phyloP scores from a whole-genome alignment of 2,329 filamentous ascomycete genomes.

The Cladosporium sp. region DNA sequence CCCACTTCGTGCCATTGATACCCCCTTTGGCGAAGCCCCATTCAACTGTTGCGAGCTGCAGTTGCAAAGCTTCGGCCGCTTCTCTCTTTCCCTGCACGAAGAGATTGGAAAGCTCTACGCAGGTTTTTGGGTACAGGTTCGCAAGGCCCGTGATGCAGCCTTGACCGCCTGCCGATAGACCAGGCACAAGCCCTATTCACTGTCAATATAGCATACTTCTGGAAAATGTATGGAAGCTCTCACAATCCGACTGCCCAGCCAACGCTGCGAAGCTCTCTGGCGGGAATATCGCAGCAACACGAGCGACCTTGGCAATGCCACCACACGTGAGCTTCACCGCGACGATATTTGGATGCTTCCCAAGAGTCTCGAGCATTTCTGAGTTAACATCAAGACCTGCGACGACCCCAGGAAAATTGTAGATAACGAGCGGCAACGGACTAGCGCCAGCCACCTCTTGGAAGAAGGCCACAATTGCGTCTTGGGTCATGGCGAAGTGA shows the following conservation, averaged over 20 bases:
- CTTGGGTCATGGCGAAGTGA: slow-evolving; percentile 56
- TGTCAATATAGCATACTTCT: too few relatives aligned
- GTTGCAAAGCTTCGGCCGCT: slow-evolving; percentile 49
- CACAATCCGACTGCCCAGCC: slow-evolving; percentile 65
- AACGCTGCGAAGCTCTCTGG: slow-evolving; percentile 58
- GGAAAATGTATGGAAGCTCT: slow-evolving; percentile 11
- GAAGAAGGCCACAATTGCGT: slow-evolving; percentile 58
- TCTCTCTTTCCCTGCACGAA: slow-evolving; percentile 54
- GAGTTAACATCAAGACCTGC: slow-evolving; percentile 66
- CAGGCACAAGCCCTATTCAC: slow-evolving; percentile 40
- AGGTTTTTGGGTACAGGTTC: slow-evolving; percentile 53
- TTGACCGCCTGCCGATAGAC: slow-evolving; percentile 43
- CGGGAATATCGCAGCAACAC: slow-evolving; percentile 50
- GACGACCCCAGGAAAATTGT: slow-evolving; percentile 67
- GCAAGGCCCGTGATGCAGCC: slow-evolving; percentile 51
- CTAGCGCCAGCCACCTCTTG: slow-evolving; percentile 51
- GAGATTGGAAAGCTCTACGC: slow-evolving; percentile 57
- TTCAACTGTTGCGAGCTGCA: slow-evolving; percentile 41
- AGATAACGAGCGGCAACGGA: slow-evolving; percentile 57
- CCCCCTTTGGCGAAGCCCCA: too few relatives aligned
- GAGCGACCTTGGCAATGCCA: slow-evolving; percentile 57
- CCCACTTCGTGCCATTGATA: too few relatives aligned
- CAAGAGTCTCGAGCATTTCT: slow-evolving; percentile 54
- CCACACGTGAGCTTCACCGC: slow-evolving; percentile 65
- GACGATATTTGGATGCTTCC: slow-evolving; percentile 53